These are phyloP conservation scores for Phytophthora fragariae DNA, from an alignment of 352 stramenopile genomes.

Conservation along the genomic window DNA sequence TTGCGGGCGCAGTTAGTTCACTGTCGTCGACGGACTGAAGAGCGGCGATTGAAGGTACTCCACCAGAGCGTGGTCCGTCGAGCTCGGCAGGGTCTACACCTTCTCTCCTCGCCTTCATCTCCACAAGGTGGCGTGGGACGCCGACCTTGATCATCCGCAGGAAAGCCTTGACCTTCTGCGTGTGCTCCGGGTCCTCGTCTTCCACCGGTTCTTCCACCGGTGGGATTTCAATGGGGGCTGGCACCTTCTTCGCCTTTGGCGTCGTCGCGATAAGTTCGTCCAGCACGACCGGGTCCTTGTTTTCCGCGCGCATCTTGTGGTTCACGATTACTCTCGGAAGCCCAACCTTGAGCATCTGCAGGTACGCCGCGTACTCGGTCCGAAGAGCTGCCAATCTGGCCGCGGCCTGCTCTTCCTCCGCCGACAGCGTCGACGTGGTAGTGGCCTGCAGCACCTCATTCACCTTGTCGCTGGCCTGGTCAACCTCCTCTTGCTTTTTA, in stretches of 20 bases:
- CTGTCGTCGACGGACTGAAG: constrained; percentile 48
- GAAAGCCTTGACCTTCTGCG: constrained; percentile 61
- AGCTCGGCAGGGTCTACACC: constrained; percentile 60
- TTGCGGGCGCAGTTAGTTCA: constrained; percentile 7
- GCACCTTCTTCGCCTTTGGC: constrained; percentile 43
- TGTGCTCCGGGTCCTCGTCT: constrained; percentile 47
- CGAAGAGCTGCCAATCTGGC: constrained; percentile 30
- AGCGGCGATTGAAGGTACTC: not conserved
- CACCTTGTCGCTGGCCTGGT: constrained; percentile 11
- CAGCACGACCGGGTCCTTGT: constrained; percentile 63
- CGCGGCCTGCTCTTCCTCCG: constrained; percentile 19
- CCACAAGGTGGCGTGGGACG: constrained; percentile 61
- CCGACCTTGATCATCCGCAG: constrained; percentile 79
- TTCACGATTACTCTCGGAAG: constrained; percentile 70
- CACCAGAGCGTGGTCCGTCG: constrained; percentile 19
- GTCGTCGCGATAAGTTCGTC: constrained; percentile 53
- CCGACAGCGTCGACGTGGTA: not conserved
- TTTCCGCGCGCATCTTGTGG: constrained; percentile 74
- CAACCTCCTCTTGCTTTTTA: constrained; percentile 2
- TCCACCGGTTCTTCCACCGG: constrained; percentile 34
- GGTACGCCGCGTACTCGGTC: constrained; percentile 54
- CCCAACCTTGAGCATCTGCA: constrained; percentile 86
- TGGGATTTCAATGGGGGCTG: constrained; percentile 43
- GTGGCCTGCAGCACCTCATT: constrained; percentile 23
- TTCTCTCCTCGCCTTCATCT: constrained; percentile 68